Evolutionary conservation across 371 early-diverging fungal genomes (phyloP), one percentile per base, ranked within the genome.

Genomic region (Zopfochytrium polystomum): DNA sequence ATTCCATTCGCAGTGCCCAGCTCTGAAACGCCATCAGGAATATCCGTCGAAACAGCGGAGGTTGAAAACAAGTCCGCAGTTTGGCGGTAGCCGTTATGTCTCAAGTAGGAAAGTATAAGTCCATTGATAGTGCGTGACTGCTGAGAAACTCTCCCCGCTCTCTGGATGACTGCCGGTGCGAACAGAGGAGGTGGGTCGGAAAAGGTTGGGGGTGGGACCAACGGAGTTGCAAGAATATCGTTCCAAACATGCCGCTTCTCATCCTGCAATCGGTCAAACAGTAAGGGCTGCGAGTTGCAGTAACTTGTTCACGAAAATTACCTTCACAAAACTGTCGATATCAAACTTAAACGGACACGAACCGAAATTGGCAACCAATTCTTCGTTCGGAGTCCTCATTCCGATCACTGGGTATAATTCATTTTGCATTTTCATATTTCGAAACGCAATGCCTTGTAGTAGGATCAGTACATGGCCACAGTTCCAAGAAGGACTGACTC

Each of bases 351-450:
- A 98, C 15, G 83, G 78, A 35, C 62, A 61, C 33, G 85, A 82
- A 1, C 98, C 98, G 84, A 98, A 98, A 74, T 96, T 98, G 11
- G 85, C 90, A 56, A 84, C 81, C 15, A 94, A 76, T 34, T 83
- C 70, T 75, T 96, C 98, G 13, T 90, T 90, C 1, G 82, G 81
- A 6, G 97, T 95, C 35, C 95, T 78, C 71, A 96, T 76, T 13
- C 97, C 98, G 55, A 98, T 84, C 11, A 85, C 83, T 1, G 97
- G 95, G 65, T 81, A 96, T 13, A 92, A 62, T n/a, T 63, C 52
- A 47, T 46, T 27, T 13, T 78, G 78, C 18, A 82, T 68, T 33
- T 51, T 52, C n/a, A 64, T 26, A 31, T 72, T 64, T 45, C 43
- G 33, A 52, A 77, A 72, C 20, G 74, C 74, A 11, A 68, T 60